Evolutionary conservation across 2,329 filamentous ascomycete species (phyloP).

Genomic region (Fusarium coicis): DNA sequence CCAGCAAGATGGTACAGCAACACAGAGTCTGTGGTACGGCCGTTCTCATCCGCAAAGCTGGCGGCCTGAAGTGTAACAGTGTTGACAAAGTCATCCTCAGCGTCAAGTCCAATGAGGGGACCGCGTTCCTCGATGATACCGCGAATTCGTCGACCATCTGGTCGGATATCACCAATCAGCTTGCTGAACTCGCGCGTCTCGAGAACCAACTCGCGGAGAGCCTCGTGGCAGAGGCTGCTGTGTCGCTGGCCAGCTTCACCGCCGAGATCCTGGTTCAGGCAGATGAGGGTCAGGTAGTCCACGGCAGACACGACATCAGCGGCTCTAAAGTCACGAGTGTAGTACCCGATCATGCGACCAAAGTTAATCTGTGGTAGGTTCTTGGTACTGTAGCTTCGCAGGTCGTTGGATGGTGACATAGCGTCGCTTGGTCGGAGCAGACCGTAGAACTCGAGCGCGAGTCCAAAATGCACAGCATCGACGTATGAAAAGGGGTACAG

Average conservation of each 20-base stretch:
- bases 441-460: slow-evolving; percentile 89
- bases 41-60: slow-evolving; percentile 92
- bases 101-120: slow-evolving; percentile 80
- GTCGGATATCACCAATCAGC: slow-evolving; percentile 88
- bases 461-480: slow-evolving; percentile 93
- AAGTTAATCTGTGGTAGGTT: slow-evolving; percentile 89
- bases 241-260: slow-evolving; percentile 81
- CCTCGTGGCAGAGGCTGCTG: slow-evolving; percentile 87
- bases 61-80: slow-evolving; percentile 95
- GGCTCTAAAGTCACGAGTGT: slow-evolving; percentile 94
- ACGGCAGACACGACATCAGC: slow-evolving; percentile 89
- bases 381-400: slow-evolving; percentile 73
- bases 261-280: slow-evolving; percentile 85
- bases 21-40: slow-evolving; percentile 91
- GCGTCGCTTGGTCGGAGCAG: slow-evolving; percentile 89
- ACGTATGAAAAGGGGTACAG: slow-evolving; percentile 92
- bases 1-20: slow-evolving; percentile 93
- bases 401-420: slow-evolving; percentile 76
- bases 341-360: slow-evolving; percentile 91
- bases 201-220: slow-evolving; percentile 91
- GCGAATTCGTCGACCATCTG: slow-evolving; percentile 84
- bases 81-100: slow-evolving; percentile 86
- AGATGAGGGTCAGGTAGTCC: slow-evolving; percentile 92
- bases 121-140: slow-evolving; percentile 90
- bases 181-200: slow-evolving; percentile 97